Base-by-base conservation (phyloP, 2,329 filamentous ascomycete genomes). In the Parastagonospora nodorum region DNA sequence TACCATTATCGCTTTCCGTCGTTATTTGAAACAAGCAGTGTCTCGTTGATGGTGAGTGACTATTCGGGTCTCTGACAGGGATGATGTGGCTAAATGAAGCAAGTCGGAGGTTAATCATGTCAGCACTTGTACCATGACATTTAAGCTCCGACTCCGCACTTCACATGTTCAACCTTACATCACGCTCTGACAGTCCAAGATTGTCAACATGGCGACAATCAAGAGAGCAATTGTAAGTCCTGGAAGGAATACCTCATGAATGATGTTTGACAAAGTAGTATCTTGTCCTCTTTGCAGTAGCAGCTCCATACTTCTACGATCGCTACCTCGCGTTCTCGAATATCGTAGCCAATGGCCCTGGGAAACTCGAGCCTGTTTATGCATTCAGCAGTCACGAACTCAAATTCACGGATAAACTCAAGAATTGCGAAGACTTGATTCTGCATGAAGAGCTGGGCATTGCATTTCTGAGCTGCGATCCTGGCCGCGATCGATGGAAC, bases 351-450 rank as follows among this genome's bases (percentile, higher is more conserved):
- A 69, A 70, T 30, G 48, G 61, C 1, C 66, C 68, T 1, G 55
- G 53, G 2, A 57, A 50, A 4, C 53, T 69, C 2, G 24, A 62
- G 32, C 49, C 53, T 7, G 24, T 69, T 1, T 55, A 65, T 29
- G 55, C 46, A 2, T 64, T 73, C 53, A 61, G 60, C 33, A 50
- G 47, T 14, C 57, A 68, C 40, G 64, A 74, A 10, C 43, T 76
- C 32, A 66, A 65, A 33, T 76, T 75, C 40, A 36, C 54, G 7
- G 62, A 76, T 40, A 56, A 58, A 5, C 40, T 78, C 8, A 63
- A 72, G 5, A 78, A 78, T 50, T 79, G 77, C 51, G 76, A 79
- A 48, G 76, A 79, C 68, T 64, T 74, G 28, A 49, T 75, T 5
- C 28, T 78, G n/a, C 68, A 73, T 32, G 68, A 74, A 29, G 53